phyloP scores from a whole-genome alignment of 306 rosid species.

The Glycine tomentella region DNA sequence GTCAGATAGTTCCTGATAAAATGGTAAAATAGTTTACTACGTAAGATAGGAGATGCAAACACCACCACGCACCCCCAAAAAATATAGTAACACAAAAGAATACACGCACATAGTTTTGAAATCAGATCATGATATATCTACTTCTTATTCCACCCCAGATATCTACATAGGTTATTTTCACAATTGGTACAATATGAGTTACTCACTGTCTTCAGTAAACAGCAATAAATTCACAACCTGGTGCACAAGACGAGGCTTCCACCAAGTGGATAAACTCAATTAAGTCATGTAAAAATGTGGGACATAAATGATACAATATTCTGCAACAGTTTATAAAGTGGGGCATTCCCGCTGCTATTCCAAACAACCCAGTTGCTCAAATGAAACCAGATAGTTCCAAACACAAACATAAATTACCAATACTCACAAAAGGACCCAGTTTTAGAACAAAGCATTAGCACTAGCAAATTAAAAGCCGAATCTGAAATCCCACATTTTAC shows the following conservation, averaged over 20 bases:
- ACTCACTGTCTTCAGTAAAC: background rate
- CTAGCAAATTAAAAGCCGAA: conserved; percentile 29
- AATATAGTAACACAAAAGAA: conserved; percentile 31
- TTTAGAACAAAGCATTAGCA: conserved; percentile 6
- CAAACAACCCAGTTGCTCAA: conserved; percentile 13
- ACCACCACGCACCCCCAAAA: conserved; percentile 24
- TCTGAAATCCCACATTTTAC: background rate
- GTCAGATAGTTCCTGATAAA: conserved; percentile 64
- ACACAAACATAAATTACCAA: conserved; percentile 16
- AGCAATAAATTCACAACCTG: background rate
- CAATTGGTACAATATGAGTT: conserved; percentile 2
- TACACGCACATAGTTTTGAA: background rate
- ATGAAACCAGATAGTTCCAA: conserved; percentile 29
- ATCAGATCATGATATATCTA: conserved; percentile 31
- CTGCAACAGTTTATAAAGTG: conserved; percentile 1
- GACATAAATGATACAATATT: conserved; percentile 18
- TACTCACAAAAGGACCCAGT: conserved; percentile 16
- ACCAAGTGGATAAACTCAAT: background rate
- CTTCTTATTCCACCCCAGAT: conserved; percentile 29
- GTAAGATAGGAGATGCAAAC: conserved; percentile 40
- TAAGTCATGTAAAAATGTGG: background rate
- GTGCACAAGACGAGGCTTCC: background rate
- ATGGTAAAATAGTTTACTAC: conserved; percentile 38
- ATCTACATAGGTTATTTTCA: conserved; percentile 14
- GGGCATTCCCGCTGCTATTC: conserved; percentile 16